Percentiles rank a stretch among this genome's conserved stretches.
These are phyloP conservation scores for Pulveroboletus sp. DNA, from an alignment of 768 basidiomycete species.

Conservation along the genomic window DNA sequence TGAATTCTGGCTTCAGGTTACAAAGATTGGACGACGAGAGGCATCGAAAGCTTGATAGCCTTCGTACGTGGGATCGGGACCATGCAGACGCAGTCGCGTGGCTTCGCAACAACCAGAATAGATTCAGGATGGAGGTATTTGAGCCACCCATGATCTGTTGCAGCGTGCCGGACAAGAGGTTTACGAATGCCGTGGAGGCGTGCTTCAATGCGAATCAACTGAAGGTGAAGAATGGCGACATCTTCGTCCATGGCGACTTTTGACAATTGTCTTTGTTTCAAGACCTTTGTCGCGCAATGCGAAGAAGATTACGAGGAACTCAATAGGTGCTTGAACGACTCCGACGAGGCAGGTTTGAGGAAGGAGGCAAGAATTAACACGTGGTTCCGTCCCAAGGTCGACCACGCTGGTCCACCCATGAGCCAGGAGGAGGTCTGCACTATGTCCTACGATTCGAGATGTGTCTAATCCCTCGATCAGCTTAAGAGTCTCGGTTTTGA, in stretches of 20 bases:
- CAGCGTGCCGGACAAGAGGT: conserved; percentile 60
- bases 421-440: conserved; percentile 52
- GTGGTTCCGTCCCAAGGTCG: conserved; percentile 58
- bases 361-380: conserved; percentile 53
- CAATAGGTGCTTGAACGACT: conserved; percentile 67
- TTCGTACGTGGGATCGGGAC: conserved; percentile 54
- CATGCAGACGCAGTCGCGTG: conserved; percentile 66
- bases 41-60: conserved; percentile 54
- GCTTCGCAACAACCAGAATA: conserved; percentile 61
- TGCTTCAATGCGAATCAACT: conserved; percentile 60
- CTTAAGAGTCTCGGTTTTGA: conserved; percentile 66
- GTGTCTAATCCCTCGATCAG: conserved; percentile 37
- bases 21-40: conserved; percentile 52
- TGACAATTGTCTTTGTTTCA: neutral
- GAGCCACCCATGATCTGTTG: conserved; percentile 81
- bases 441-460: neutral
- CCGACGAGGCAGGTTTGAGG: conserved; percentile 48
- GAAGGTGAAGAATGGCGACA: conserved; percentile 45
- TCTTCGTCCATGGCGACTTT: neutral
- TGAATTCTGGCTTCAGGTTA: conserved; percentile 40
- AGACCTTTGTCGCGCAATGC: conserved; percentile 87
- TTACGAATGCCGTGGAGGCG: conserved; percentile 69
- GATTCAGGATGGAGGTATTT: conserved; percentile 79
- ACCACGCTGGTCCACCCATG: conserved; percentile 52
- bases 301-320: conserved; percentile 77